A percentile compares a stretch with the other conserved stretches of the same genome.
phyloP scores from a whole-genome alignment of 1,284 basidiomycete species.

The Ceratobasidium sp. region DNA sequence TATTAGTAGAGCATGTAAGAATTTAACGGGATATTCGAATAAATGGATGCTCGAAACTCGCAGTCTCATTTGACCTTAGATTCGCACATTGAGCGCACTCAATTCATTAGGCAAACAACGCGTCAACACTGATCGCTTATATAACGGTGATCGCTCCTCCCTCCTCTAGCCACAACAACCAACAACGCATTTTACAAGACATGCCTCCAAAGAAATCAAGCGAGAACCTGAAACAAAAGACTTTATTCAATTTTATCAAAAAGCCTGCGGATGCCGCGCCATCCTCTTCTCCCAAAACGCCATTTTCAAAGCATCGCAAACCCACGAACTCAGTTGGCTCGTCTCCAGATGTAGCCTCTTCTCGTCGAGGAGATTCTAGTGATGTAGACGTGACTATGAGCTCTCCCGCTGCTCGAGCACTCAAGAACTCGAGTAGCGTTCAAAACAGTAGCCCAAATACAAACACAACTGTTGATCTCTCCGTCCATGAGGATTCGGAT shows the following conservation, averaged over 20 bases:
- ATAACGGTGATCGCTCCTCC: slow-evolving; percentile 23
- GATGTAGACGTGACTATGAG: slow-evolving; percentile 22
- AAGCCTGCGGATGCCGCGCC: slow-evolving; percentile 3
- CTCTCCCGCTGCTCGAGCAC: slow-evolving; percentile 8
- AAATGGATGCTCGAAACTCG: neutral
- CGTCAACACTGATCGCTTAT: slow-evolving; percentile 32
- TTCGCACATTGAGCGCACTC: neutral
- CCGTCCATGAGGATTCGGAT: slow-evolving; percentile 15
- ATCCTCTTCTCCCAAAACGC: slow-evolving; percentile 2
- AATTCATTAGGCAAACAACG: slow-evolving; percentile 21
- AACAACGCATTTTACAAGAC: neutral
- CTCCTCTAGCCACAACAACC: slow-evolving; percentile 5
- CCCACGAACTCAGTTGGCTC: slow-evolving; percentile 1
- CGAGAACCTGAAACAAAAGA: slow-evolving; percentile 31
- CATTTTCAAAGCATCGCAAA: slow-evolving; percentile 28
- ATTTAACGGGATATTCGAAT: neutral
- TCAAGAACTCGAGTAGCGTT: slow-evolving; percentile 23
- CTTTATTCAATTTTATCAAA: slow-evolving; percentile 24
- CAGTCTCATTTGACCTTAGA: neutral
- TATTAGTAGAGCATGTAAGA: neutral
- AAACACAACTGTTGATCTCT: slow-evolving; percentile 22
- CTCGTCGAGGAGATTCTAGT: slow-evolving; percentile 23
- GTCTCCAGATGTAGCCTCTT: slow-evolving; percentile 17
- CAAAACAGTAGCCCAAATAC: slow-evolving; percentile 30
- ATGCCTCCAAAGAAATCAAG: slow-evolving; percentile 33